Percentiles rank a stretch among this genome's conserved stretches.
These are phyloP conservation scores for Bassia scoparia DNA, from an alignment of 148 eudicot genomes.

Conservation along the genomic window DNA sequence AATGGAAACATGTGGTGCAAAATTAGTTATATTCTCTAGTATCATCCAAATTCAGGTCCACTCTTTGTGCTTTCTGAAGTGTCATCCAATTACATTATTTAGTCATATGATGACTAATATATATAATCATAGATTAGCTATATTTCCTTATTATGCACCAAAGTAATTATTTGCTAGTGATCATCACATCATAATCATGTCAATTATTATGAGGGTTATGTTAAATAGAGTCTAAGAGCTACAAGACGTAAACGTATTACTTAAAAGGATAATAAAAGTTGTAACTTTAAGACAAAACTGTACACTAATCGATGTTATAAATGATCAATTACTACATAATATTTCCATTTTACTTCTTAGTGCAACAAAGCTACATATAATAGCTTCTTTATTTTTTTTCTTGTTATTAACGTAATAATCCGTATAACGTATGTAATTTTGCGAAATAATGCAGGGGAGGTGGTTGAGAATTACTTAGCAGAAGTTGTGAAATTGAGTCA, in stretches of 20 bases:
- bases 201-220: too few relatives aligned
- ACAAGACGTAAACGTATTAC: too few relatives aligned
- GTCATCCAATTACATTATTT: conserved; percentile 2
- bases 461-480: conserved; percentile 55
- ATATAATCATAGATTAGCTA: not conserved
- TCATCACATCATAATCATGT: not conserved
- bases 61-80: conserved; percentile 9
- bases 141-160: too few relatives aligned
- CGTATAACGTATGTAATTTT: not conserved
- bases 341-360: too few relatives aligned
- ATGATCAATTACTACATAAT: too few relatives aligned
- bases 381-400: too few relatives aligned
- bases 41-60: not conserved
- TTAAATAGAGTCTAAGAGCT: too few relatives aligned
- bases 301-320: too few relatives aligned
- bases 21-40: not conserved
- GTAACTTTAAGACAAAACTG: too few relatives aligned
- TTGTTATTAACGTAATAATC: too few relatives aligned
- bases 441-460: conserved; percentile 46
- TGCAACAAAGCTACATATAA: too few relatives aligned
- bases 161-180: not conserved
- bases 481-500: conserved; percentile 60
- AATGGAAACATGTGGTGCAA: conserved; percentile 4
- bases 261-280: too few relatives aligned
- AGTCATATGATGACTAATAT: not conserved